Evolutionary conservation across 768 basidiomycete species (phyloP).

Genomic region (Naganishia onofrii): DNA sequence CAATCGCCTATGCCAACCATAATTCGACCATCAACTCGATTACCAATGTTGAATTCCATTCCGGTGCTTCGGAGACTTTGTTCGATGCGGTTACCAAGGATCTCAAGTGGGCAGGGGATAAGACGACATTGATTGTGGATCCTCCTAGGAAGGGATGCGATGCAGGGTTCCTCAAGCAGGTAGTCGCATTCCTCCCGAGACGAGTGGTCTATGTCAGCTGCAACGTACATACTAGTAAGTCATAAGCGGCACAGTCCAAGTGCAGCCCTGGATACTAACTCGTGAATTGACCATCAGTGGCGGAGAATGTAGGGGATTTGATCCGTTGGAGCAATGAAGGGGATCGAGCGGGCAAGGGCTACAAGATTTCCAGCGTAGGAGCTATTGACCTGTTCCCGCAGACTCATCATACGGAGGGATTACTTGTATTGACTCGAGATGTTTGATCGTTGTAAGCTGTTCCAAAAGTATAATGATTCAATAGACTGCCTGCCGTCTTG

Average conservation of each 20-base stretch:
- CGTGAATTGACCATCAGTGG: constrained; percentile 40
- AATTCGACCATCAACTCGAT: constrained; percentile 44
- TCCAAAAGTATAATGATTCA: background rate
- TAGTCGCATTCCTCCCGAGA: constrained; percentile 65
- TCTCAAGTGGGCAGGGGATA: constrained; percentile 55
- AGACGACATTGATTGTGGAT: constrained; percentile 55
- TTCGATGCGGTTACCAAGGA: constrained; percentile 29
- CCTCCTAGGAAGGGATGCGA: constrained; percentile 96
- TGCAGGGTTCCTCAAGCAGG: constrained; percentile 65
- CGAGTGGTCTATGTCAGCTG: constrained; percentile 88
- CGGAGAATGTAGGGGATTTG: constrained; percentile 25
- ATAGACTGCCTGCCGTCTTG: background rate
- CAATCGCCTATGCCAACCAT: constrained; percentile 51
- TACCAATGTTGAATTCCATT: constrained; percentile 30
- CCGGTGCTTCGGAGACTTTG: constrained; percentile 30
- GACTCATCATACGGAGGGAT: constrained; percentile 35
- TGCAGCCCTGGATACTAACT: constrained; percentile 74
- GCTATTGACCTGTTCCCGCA: constrained; percentile 96
- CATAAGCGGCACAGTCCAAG: constrained; percentile 50
- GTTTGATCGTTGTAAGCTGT: background rate
- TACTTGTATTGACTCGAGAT: constrained; percentile 30
- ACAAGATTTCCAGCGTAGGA: constrained; percentile 74
- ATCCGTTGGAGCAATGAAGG: constrained; percentile 50
- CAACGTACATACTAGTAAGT: constrained; percentile 73
- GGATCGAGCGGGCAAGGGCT: constrained; percentile 56